Percentiles rank a stretch among this genome's conserved stretches.
Evolutionary conservation across 495 filamentous ascomycete genomes (phyloP).

Genomic region (Penicillium cinerascens): DNA sequence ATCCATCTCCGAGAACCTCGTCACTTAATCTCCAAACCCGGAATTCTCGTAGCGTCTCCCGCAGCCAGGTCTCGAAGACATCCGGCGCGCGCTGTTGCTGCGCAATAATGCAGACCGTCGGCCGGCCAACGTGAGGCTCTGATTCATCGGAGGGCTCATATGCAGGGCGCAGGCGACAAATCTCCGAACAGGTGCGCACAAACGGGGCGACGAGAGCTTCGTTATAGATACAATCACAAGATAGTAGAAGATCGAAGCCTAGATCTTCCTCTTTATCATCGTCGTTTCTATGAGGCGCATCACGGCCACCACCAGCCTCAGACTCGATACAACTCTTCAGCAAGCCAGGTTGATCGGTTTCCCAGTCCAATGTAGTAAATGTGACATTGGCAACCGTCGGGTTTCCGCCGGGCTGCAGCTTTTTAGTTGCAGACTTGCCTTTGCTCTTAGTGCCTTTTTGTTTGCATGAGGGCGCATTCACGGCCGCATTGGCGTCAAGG

Average conservation of each 20-base stretch:
- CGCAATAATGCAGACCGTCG: conserved; percentile 69
- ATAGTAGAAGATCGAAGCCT: conserved; percentile 60
- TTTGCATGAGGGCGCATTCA: background rate
- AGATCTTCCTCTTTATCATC: conserved; percentile 23
- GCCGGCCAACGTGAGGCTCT: conserved; percentile 19
- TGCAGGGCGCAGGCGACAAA: conserved; percentile 56
- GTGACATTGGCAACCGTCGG: conserved; percentile 30
- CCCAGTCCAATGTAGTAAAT: conserved; percentile 46
- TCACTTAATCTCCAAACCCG: conserved; percentile 75
- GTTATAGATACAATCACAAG: conserved; percentile 90
- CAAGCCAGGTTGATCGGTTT: conserved; percentile 32
- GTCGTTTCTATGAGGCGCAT: background rate
- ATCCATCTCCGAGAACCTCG: conserved; percentile 46
- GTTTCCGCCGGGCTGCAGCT: conserved; percentile 3
- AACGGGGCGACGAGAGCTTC: conserved; percentile 78
- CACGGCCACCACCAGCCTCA: background rate
- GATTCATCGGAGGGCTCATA: conserved; percentile 12
- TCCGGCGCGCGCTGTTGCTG: conserved; percentile 82
- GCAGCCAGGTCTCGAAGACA: conserved; percentile 82
- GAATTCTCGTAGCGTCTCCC: conserved; percentile 61
- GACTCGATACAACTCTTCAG: conserved; percentile 28
- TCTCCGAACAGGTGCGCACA: conserved; percentile 78
- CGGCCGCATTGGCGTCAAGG: conserved; percentile 56
- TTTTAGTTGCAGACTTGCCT: conserved; percentile 21
- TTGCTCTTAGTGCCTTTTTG: conserved; percentile 1